These are phyloP conservation scores for Moesziomyces globuligerus DNA, from an alignment of 1,284 basidiomycete species.

Conservation along the genomic window DNA sequence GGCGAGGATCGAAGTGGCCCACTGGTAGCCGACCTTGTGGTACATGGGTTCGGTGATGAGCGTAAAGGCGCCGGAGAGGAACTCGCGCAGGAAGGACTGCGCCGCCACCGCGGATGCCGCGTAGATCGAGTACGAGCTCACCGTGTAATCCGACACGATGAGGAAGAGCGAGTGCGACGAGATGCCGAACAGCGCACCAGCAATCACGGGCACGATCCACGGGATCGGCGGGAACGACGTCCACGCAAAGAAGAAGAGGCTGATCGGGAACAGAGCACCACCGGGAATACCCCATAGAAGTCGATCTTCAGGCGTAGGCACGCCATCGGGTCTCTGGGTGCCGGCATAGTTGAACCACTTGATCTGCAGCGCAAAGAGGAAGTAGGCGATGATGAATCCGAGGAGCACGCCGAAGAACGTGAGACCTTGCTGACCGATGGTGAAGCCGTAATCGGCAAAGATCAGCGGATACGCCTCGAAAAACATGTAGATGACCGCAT, in stretches of 20 bases:
- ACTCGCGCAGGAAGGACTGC: conserved; percentile 54
- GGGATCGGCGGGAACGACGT: conserved; percentile 50
- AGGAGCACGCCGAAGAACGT: conserved; percentile 50
- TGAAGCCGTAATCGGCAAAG: conserved; percentile 59
- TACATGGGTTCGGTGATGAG: conserved; percentile 51
- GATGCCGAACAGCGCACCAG: conserved; percentile 46
- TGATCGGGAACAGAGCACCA: conserved; percentile 42
- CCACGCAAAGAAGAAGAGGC: conserved; percentile 60
- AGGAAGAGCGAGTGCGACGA: conserved; percentile 58
- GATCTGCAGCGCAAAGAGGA: conserved; percentile 42
- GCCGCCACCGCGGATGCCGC: conserved; percentile 55
- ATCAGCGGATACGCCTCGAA: conserved; percentile 68
- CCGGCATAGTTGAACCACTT: conserved; percentile 31
- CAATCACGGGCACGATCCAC: conserved; percentile 55
- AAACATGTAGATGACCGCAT: conserved; percentile 67
- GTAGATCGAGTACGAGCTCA: conserved; percentile 51
- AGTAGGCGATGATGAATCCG: conserved; percentile 47
- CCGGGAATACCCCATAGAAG: conserved; percentile 48
- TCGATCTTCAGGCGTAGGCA: conserved; percentile 40
- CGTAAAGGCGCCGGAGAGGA: conserved; percentile 48
- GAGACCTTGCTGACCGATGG: conserved; percentile 40
- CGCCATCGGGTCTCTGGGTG: conserved; percentile 20
- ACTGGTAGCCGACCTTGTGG: conserved; percentile 49
- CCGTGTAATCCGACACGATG: conserved; percentile 57
- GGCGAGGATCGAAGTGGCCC: conserved; percentile 49